A percentile compares a stretch with the other conserved stretches of the same genome.
phyloP scores from a whole-genome alignment of 495 filamentous ascomycete species.

The Neurospora tetraspora region DNA sequence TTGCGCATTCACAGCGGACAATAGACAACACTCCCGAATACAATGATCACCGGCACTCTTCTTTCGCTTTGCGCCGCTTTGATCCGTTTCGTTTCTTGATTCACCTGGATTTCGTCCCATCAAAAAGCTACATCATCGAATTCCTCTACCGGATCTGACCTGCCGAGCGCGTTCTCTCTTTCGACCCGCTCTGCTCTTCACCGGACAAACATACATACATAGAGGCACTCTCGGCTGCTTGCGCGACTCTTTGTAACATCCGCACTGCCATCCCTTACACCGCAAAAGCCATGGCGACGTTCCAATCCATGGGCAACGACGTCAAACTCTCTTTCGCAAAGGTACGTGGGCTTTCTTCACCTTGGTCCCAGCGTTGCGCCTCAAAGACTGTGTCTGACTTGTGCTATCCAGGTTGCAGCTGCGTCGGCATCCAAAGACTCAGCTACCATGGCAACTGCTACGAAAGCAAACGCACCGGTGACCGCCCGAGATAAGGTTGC shows the following conservation, averaged over 20 bases:
- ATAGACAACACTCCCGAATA: conserved; percentile 18
- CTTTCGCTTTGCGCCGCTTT: conserved; percentile 36
- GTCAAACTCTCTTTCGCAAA: conserved; percentile 46
- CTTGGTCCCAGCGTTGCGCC: not conserved
- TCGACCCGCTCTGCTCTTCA: not conserved
- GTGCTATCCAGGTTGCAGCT: conserved; percentile 29
- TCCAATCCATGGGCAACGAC: conserved; percentile 34
- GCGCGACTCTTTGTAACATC: not conserved
- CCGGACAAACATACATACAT: not conserved
- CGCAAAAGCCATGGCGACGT: conserved; percentile 17
- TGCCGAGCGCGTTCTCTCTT: not conserved
- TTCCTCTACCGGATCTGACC: not conserved
- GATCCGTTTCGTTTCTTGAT: conserved; percentile 41
- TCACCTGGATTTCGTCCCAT: conserved; percentile 1
- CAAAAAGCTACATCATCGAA: not conserved
- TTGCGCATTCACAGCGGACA: conserved; percentile 4
- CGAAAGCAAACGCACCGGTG: conserved; percentile 11
- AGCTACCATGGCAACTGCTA: conserved; percentile 19
- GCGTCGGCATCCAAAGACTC: conserved; percentile 42
- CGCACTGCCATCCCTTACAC: not conserved
- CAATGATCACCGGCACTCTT: conserved; percentile 41
- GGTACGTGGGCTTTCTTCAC: conserved; percentile 29
- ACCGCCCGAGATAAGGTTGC: conserved; percentile 3
- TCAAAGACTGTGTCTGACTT: conserved; percentile 4
- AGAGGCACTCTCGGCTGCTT: not conserved